phyloP scores from a whole-genome alignment of 306 rosid species.

The Leucaena leucocephala region DNA sequence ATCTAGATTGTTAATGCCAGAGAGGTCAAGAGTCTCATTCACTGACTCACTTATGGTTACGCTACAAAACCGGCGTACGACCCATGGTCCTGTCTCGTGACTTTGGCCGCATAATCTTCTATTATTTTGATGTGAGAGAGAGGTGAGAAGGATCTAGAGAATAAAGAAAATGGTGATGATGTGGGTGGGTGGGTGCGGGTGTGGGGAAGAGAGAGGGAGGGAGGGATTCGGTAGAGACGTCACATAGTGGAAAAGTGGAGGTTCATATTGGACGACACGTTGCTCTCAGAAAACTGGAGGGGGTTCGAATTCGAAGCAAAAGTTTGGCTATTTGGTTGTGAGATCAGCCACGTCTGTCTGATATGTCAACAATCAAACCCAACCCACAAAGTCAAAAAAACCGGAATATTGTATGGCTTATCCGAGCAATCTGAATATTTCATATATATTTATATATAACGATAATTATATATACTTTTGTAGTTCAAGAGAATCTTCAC shows the following conservation, averaged over 20 bases:
- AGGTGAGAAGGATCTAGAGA: not conserved
- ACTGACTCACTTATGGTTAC: too few species aligned
- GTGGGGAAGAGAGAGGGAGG: not conserved
- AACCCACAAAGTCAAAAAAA: not conserved
- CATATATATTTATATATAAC: too few species aligned
- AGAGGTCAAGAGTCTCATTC: not conserved
- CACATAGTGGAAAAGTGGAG: not conserved
- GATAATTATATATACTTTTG: too few species aligned
- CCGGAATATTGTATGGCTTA: not conserved
- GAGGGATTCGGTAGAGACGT: not conserved
- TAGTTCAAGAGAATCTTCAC: too few species aligned
- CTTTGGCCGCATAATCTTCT: too few species aligned
- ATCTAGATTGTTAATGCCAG: not conserved
- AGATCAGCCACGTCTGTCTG: not conserved
- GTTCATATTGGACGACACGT: not conserved
- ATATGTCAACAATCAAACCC: not conserved
- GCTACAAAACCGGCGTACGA: too few species aligned
- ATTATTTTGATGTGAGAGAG: too few species aligned
- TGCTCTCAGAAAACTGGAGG: not conserved
- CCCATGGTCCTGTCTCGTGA: too few species aligned
- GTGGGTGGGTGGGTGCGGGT: too few species aligned
- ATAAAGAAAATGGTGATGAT: not conserved
- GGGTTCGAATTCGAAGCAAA: not conserved
- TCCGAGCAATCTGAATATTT: too few species aligned
- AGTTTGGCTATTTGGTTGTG: not conserved